Base-by-base conservation (phyloP, 169 alveolate genomes). In the Eimeria sp. region DNA sequence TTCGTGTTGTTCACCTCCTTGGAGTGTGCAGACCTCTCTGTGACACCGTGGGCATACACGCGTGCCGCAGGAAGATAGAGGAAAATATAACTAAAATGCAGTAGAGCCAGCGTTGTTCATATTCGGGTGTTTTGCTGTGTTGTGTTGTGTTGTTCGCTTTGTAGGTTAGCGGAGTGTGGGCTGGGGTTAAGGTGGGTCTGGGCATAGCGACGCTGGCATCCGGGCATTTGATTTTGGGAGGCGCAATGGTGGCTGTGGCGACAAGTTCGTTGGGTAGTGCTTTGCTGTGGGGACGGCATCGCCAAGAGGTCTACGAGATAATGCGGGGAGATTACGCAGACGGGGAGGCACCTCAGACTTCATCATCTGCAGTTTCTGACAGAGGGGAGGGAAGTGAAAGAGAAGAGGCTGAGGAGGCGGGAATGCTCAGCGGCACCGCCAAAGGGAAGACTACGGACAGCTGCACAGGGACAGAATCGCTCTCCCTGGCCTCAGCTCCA, bases 121-220 rank as follows among this genome's bases (percentile, higher is more conserved):
- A 6, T 71, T 71, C 9, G 4, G 54, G 27, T 71, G 25, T 56
- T 8, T 16, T n/a, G 77, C 77, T 16, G 14, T 66, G 46, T n/a
- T 66, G 40, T n/a, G 40, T n/a, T 76, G 60, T 49, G 27, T 76
- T 78, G 72, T 62, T 82, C 72, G 54, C n/a, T 78, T 56, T 49
- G 66, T 72, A 91, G 89, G 95, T 91, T 33, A 76, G 90, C 80
- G 95, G 95, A 2, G 78, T 91, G 68, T 91, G 95, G 95, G 95
- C 95, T 43, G 89, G 95, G 37, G 82, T 91, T 33, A 91, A 91
- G 52, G 95, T 91, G 54, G 95, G 95, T 23, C 43, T 91, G 8
- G 95, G 95, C 27, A 56, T 91, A 46, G 95, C 90, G 52, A 78
- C 95, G 49, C 62, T 91, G 68, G 95, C 95, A 13, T 76, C 95